Evolutionary conservation across 805 yeast species (phyloP).

Genomic region (Yarrowia porcina): DNA sequence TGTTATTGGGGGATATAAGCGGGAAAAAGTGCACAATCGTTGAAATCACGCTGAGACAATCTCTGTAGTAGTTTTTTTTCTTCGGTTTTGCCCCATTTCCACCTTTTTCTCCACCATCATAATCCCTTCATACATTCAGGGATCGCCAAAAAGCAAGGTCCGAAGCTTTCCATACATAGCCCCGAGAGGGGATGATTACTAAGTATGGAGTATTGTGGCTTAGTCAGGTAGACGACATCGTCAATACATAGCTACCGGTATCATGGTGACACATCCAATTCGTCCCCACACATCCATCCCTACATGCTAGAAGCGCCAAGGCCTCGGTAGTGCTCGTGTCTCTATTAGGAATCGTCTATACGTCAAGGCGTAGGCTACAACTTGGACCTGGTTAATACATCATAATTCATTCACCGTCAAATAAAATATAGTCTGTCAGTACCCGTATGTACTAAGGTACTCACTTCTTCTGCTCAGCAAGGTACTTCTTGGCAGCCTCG

Average conservation of each 20-base stretch:
- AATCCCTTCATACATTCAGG: too few species aligned
- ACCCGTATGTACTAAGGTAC: background rate
- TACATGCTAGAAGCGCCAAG: constrained; percentile 2
- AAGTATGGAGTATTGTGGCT: too few species aligned
- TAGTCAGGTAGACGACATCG: background rate
- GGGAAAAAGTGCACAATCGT: too few species aligned
- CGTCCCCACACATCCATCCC: too few species aligned
- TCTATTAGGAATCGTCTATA: background rate
- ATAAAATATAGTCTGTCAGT: background rate
- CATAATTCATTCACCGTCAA: constrained; percentile 8
- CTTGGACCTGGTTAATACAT: constrained; percentile 12
- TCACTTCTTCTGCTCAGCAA: constrained; percentile 20
- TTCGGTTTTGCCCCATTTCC: too few species aligned
- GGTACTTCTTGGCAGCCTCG: constrained; percentile 27
- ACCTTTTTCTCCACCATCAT: too few species aligned
- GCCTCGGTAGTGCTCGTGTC: background rate
- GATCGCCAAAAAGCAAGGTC: background rate
- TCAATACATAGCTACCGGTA: too few species aligned
- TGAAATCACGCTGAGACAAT: too few species aligned
- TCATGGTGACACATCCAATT: too few species aligned
- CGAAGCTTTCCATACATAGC: background rate
- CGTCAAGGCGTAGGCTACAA: too few species aligned
- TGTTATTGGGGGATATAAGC: too few species aligned
- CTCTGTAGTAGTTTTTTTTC: background rate
- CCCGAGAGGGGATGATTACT: background rate